These are phyloP conservation scores for Fusarium marasasianum DNA, from an alignment of 2,329 filamentous ascomycete species.

Conservation along the genomic window DNA sequence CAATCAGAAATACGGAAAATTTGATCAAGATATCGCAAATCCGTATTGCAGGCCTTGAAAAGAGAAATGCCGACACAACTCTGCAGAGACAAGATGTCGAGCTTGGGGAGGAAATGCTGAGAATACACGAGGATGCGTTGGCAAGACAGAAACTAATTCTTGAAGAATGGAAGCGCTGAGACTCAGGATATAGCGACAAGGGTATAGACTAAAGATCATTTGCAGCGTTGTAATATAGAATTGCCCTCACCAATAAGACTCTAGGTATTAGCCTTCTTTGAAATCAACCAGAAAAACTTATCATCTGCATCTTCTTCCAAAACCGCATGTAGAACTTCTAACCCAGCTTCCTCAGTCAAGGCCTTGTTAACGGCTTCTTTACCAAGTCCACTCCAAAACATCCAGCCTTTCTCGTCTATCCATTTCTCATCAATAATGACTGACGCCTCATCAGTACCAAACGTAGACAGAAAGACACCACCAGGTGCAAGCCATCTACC, in stretches of 20 bases:
- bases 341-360: not conserved
- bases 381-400: conserved; percentile 24
- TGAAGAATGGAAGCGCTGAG: not conserved
- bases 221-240: not conserved
- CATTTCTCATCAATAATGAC: not conserved
- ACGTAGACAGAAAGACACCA: conserved; percentile 1
- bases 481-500: conserved; percentile 10
- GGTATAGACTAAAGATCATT: not conserved
- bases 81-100: rapidly evolving
- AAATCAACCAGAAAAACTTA: not conserved
- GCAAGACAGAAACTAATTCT: rapidly evolving
- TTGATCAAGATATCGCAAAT: rapidly evolving
- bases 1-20: not conserved
- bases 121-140: rapidly evolving
- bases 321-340: not conserved
- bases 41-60: not conserved
- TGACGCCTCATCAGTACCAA: not conserved
- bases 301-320: conserved; percentile 12
- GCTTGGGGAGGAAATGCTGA: rapidly evolving
- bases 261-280: not conserved
- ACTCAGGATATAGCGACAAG: no score
- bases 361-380: not conserved
- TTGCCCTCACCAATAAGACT: rapidly evolving
- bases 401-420: conserved; percentile 16
- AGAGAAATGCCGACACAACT: not conserved